phyloP scores from a whole-genome alignment of 2,329 filamentous ascomycete genomes.

The Trichophyton schoenleinii region DNA sequence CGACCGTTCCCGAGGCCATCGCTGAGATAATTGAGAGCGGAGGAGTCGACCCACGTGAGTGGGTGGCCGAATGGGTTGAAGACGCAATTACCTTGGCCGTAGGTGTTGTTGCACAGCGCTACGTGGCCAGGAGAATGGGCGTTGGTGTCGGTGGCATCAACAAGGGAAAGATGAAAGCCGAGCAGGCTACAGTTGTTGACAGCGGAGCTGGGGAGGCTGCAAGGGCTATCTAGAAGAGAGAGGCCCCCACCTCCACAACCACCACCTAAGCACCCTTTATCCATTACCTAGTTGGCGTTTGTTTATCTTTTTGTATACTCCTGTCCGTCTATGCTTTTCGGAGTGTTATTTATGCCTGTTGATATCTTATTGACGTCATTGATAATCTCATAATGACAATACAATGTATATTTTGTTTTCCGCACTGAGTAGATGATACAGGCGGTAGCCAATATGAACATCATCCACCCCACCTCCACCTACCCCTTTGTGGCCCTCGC shows the following conservation, averaged over 20 bases:
- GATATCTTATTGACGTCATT: neutral
- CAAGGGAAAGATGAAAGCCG: conserved; percentile 41
- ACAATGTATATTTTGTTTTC: neutral
- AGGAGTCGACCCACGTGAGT: conserved; percentile 83
- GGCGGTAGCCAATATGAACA: neutral
- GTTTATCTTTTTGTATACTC: neutral
- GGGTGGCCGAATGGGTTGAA: conserved; percentile 96
- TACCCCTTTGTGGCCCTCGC: neutral
- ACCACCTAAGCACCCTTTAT: neutral
- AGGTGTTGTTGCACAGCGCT: conserved; percentile 82
- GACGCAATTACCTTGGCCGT: conserved; percentile 66
- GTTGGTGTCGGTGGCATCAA: conserved; percentile 67
- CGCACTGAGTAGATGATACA: neutral
- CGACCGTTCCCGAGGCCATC: conserved; percentile 59
- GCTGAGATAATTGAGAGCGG: conserved; percentile 63
- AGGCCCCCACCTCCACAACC: neutral
- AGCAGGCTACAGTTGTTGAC: conserved; percentile 44
- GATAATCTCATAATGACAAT: neutral
- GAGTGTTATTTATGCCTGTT: conserved; percentile 5
- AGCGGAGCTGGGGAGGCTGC: conserved; percentile 49
- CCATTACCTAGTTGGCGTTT: neutral
- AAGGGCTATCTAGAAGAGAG: conserved; percentile 34
- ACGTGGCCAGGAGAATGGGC: conserved; percentile 90
- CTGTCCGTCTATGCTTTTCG: conserved; percentile 1
- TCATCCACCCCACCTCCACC: neutral